Conservation (phyloP, 306 rosid genomes). For the Casuarina glauca region DNA sequence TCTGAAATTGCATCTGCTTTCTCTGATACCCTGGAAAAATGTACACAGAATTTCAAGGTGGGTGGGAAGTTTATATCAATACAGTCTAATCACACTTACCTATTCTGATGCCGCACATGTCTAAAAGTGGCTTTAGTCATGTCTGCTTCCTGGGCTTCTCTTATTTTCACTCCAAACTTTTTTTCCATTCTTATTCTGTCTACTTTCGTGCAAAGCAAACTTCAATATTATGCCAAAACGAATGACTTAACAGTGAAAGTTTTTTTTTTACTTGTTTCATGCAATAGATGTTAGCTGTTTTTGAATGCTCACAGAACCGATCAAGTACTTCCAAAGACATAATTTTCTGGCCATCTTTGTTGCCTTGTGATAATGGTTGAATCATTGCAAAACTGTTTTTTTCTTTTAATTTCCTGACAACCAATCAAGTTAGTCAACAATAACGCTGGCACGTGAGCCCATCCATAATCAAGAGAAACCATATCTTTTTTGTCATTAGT, state of each 20-base stretch:
- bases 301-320: too few species aligned
- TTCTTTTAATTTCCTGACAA: too few species aligned
- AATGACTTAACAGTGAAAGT: not conserved
- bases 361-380: too few species aligned
- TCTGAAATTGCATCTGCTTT: not conserved
- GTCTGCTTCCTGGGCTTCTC: not conserved
- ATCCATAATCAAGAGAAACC: too few species aligned
- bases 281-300: too few species aligned
- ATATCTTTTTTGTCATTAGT: too few species aligned
- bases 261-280: too few species aligned
- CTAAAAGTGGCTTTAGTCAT: slow-evolving; percentile 34
- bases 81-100: slow-evolving; percentile 24
- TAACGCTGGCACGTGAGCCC: too few species aligned
- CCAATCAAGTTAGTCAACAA: not conserved
- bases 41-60: slow-evolving; percentile 15
- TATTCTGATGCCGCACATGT: slow-evolving; percentile 25
- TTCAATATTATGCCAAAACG: not conserved
- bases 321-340: too few species aligned
- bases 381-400: not conserved
- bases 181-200: not conserved
- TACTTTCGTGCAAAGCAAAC: not conserved
- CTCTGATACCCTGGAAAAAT: not conserved
- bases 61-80: slow-evolving; percentile 37
- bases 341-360: too few species aligned
- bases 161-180: not conserved